Evolutionary conservation across 495 filamentous ascomycete genomes (phyloP), one percentile per base, ranked within the genome.

Genomic region (Lindgomyces ingoldianus): DNA sequence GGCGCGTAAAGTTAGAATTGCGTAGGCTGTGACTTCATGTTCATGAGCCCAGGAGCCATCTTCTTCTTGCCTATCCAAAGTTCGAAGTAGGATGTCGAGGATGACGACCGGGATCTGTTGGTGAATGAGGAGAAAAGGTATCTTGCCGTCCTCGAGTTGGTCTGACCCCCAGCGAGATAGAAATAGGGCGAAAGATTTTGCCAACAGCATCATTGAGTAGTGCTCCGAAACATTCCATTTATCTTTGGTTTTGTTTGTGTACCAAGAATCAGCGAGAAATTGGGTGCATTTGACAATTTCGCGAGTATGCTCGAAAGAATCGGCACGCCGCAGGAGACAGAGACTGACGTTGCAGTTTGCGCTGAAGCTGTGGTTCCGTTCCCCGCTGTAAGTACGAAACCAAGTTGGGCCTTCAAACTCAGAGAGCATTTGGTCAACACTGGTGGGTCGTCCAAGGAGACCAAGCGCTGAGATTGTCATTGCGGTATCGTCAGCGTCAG

Each of bases 321-420:
- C 33, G 33, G 6, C 6, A 14, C 33, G 33, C 14, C 14, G 33
- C 14, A 57, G 53, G 4, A 57, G 39, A 12, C 21, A 22, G n/a
- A 57, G 53, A 11, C 52, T 14, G 10, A 53, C 47, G 21, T 61
- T 61, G 21, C 58, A 61, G 30, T 61, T 61, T 6, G 58, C 29
- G 18, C 58, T 53, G 29, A 52, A 21, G 16, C 30, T 52, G 2
- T 4, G 14, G 21, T 52, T 61, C 4, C 58, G 3, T 24, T 61
- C 58, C 4, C 2, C 9, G 4, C 33, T 16, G 22, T 52, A 53
- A 2, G 58, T 61, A 26, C 21, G 19, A 14, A 61, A 39, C 2
- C 19, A 6, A 25, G 30, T 42, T 2, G 3, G 14, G 3, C 16
- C 3, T 8, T 26, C 26, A 26, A 52, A 61, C 6, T 26, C 6